These are phyloP conservation scores for Ophiostoma fasciatum DNA, from an alignment of 2,329 filamentous ascomycete genomes.

Conservation along the genomic window DNA sequence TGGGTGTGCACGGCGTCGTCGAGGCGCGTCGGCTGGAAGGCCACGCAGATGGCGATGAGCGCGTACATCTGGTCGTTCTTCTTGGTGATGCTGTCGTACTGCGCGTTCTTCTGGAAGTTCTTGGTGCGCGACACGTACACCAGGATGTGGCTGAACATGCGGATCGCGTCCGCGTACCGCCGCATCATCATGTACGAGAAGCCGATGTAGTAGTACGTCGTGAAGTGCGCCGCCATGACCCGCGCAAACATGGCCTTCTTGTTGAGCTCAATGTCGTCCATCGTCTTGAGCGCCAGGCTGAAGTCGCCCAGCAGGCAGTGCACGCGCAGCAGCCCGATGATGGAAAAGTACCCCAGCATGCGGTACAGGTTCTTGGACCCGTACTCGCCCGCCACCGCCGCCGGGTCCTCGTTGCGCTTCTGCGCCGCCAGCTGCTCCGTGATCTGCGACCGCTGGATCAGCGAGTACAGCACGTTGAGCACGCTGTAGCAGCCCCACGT, in stretches of 20 bases:
- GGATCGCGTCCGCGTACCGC: slow-evolving; percentile 96
- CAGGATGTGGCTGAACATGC: slow-evolving; percentile 99
- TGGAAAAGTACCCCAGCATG: slow-evolving; percentile 98
- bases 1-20: slow-evolving; percentile 99
- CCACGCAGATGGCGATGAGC: slow-evolving; percentile 94
- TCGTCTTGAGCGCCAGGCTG: slow-evolving; percentile 92
- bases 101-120: slow-evolving; percentile 99
- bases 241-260: slow-evolving; percentile 99
- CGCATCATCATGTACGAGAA: slow-evolving; percentile 99
- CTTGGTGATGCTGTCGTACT: slow-evolving; percentile 98
- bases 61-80: slow-evolving; percentile 99
- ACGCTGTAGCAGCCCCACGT: slow-evolving; percentile 99
- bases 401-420: slow-evolving; percentile 84
- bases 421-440: slow-evolving; percentile 91
- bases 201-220: slow-evolving; percentile 98
- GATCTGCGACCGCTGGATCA: slow-evolving; percentile 97
- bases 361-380: slow-evolving; percentile 87
- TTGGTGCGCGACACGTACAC: slow-evolving; percentile 98
- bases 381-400: slow-evolving; percentile 84
- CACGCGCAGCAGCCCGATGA: slow-evolving; percentile 89
- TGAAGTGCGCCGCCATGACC: slow-evolving; percentile 99
- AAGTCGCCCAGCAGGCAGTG: slow-evolving; percentile 97
- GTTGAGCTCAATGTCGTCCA: slow-evolving; percentile 98
- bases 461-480: slow-evolving; percentile 96
- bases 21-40: slow-evolving; percentile 90